A percentile compares a stretch with the other conserved stretches of the same genome.
Evolutionary conservation across 257 asterid genomes (phyloP).

Genomic region (Solanum paucissectum): DNA sequence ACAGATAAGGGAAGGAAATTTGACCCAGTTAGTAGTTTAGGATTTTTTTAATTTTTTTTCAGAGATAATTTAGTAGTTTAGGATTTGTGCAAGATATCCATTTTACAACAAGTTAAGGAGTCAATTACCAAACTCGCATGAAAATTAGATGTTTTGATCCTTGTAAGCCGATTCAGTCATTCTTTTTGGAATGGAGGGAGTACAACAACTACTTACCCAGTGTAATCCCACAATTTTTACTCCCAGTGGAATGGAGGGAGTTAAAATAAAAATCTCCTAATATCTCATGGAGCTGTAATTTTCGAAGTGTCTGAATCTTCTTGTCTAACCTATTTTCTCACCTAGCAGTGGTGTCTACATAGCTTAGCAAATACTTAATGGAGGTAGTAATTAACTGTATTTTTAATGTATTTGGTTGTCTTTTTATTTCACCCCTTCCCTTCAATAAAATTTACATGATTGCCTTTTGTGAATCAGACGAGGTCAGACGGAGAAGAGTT

Average conservation of each 20-base stretch:
- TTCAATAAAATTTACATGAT: background rate
- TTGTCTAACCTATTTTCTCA: background rate
- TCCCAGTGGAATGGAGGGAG: background rate
- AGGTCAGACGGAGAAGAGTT: slow-evolving; percentile 84
- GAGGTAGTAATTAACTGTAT: background rate
- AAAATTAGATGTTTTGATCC: background rate
- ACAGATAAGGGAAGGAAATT: background rate
- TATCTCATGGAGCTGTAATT: background rate
- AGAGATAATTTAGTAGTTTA: background rate
- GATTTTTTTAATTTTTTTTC: background rate
- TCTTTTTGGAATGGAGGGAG: background rate
- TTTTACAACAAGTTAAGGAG: background rate
- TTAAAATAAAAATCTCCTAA: background rate
- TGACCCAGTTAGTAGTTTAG: background rate
- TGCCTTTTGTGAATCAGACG: slow-evolving; percentile 35
- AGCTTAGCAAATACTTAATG: background rate
- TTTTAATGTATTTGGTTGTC: background rate
- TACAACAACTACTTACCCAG: background rate
- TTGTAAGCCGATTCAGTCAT: background rate
- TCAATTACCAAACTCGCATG: background rate
- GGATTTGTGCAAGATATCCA: background rate
- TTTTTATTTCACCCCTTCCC: background rate
- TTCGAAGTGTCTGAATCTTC: background rate
- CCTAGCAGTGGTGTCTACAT: background rate
- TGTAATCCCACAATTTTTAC: background rate